Evolutionary conservation across 2,329 filamentous ascomycete species (phyloP).

Genomic region (Nannizziopsis barbatae): DNA sequence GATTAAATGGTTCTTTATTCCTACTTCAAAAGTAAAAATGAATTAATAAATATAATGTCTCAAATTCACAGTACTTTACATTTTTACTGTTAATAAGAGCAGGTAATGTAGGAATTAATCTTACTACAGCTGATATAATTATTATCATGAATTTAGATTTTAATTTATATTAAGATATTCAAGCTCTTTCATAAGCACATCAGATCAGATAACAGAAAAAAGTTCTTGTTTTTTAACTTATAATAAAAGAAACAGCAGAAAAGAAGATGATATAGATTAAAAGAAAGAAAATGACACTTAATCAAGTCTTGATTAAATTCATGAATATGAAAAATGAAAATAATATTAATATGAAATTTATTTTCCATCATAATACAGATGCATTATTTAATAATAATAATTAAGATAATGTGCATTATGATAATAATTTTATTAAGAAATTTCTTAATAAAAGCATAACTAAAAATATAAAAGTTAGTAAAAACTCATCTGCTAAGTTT

Average conservation of each 20-base stretch:
- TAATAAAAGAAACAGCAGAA: constrained; percentile 79
- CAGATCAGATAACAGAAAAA: constrained; percentile 94
- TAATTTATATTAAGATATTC: constrained; percentile 95
- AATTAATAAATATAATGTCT: constrained; percentile 87
- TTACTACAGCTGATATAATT: constrained; percentile 92
- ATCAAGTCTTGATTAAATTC: constrained; percentile 85
- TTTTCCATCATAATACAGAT: constrained; percentile 75
- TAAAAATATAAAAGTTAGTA: constrained; percentile 56
- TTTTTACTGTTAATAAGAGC: constrained; percentile 90
- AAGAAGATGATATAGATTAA: constrained; percentile 96
- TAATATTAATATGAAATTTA: constrained; percentile 70
- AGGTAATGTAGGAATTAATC: constrained; percentile 92
- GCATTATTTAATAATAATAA: constrained; percentile 71
- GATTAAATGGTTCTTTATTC: constrained; percentile 73
- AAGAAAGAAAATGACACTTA: constrained; percentile 87
- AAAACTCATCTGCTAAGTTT: constrained; percentile 57
- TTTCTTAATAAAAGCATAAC: constrained; percentile 77
- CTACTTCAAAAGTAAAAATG: constrained; percentile 83
- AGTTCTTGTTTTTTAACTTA: constrained; percentile 87
- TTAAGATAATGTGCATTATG: constrained; percentile 64
- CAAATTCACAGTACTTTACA: constrained; percentile 69
- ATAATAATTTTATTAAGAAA: constrained; percentile 70
- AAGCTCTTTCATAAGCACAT: constrained; percentile 86
- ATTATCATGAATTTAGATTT: constrained; percentile 96
- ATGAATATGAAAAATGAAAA: constrained; percentile 68